A percentile compares a stretch with the other conserved stretches of the same genome.
phyloP scores from a whole-genome alignment of 306 rosid species.

The Corylus americana region DNA sequence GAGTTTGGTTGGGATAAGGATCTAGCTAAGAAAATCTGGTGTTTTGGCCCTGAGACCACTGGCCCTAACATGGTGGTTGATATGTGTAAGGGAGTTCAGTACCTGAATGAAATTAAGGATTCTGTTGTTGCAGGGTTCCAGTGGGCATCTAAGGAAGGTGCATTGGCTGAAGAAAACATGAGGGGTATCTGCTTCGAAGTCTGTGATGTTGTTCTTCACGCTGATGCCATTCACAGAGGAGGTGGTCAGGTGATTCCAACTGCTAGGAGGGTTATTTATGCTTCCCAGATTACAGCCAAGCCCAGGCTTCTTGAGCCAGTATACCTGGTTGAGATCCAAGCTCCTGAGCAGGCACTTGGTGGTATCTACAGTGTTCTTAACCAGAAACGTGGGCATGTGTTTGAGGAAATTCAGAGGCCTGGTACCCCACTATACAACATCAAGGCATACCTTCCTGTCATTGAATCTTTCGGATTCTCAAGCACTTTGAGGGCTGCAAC shows the following conservation, averaged over 20 bases:
- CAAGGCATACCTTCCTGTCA: slow-evolving; percentile 73
- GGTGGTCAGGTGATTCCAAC: slow-evolving; percentile 90
- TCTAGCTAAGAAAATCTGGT: slow-evolving; percentile 89
- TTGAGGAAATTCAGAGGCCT: slow-evolving; percentile 76
- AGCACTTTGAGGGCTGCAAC: slow-evolving; percentile 78
- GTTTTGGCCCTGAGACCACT: slow-evolving; percentile 78
- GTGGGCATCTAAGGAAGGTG: slow-evolving; percentile 92
- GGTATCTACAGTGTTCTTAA: slow-evolving; percentile 84
- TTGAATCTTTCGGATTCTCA: slow-evolving; percentile 81
- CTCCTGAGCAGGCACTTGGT: slow-evolving; percentile 82
- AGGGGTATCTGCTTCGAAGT: slow-evolving; percentile 76
- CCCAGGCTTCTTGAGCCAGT: slow-evolving; percentile 90
- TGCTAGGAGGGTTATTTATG: slow-evolving; percentile 76
- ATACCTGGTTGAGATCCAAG: slow-evolving; percentile 79
- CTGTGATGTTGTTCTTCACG: slow-evolving; percentile 73
- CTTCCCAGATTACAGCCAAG: slow-evolving; percentile 70
- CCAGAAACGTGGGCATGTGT: slow-evolving; percentile 78
- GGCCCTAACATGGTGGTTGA: slow-evolving; percentile 95
- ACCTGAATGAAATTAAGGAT: slow-evolving; percentile 79
- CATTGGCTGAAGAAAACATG: slow-evolving; percentile 80
- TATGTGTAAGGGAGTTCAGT: slow-evolving; percentile 88
- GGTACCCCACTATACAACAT: slow-evolving; percentile 84
- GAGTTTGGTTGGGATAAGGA: slow-evolving; percentile 84
- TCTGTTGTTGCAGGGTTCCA: slow-evolving; percentile 82
- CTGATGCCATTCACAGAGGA: slow-evolving; percentile 86